Conservation (phyloP, 2,329 filamentous ascomycete genomes). For the Uncinocarpus reesii region DNA sequence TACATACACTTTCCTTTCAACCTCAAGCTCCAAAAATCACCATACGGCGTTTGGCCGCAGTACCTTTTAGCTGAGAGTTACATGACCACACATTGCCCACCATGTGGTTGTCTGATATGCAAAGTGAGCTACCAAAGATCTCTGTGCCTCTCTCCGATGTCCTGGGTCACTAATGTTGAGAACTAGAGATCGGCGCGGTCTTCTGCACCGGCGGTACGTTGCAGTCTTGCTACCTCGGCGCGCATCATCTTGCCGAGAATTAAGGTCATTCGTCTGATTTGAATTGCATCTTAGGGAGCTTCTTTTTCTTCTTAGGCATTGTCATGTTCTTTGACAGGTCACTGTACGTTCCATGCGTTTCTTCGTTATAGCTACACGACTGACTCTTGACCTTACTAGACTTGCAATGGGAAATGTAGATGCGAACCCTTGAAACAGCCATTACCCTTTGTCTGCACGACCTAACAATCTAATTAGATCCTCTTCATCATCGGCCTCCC, state of each 20-base stretch:
- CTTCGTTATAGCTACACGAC: slow-evolving; percentile 9
- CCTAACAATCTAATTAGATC: slow-evolving; percentile 48
- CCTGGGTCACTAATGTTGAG: neutral
- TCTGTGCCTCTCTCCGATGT: neutral
- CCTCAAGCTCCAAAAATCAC: too few relatives aligned
- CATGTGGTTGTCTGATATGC: slow-evolving; percentile 93
- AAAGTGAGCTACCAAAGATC: slow-evolving; percentile 56
- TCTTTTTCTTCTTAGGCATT: slow-evolving; percentile 90
- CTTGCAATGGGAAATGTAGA: slow-evolving; percentile 93
- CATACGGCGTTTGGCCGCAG: too few relatives aligned
- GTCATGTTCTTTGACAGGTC: slow-evolving; percentile 96
- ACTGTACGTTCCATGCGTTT: slow-evolving; percentile 51
- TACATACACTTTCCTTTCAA: too few relatives aligned
- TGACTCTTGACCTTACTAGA: slow-evolving; percentile 39
- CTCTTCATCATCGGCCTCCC: slow-evolving; percentile 95
- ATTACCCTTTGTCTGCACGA: neutral
- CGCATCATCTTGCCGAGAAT: neutral
- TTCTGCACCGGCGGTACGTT: slow-evolving; percentile 94
- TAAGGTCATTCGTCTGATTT: neutral
- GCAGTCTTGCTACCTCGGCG: too few relatives aligned
- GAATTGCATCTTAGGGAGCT: slow-evolving; percentile 54
- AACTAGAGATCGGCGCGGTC: slow-evolving; percentile 81
- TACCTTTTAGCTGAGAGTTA: neutral
- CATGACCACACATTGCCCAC: slow-evolving; percentile 49
- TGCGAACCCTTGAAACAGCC: slow-evolving; percentile 15